Conservation (phyloP, 2,329 filamentous ascomycete genomes). For the Colletotrichum melonis region DNA sequence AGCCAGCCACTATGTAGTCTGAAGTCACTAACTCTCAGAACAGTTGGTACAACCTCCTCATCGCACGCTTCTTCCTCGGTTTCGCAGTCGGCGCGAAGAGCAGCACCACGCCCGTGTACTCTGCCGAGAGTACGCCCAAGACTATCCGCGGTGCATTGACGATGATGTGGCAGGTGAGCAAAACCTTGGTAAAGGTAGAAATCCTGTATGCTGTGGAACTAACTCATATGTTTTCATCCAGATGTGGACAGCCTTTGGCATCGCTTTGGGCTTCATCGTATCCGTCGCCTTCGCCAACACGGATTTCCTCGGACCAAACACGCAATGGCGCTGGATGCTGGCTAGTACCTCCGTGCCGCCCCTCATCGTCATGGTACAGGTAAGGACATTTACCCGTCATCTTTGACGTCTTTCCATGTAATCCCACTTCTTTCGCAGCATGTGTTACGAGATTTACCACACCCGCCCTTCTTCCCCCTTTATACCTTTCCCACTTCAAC, state of each 20-base stretch:
- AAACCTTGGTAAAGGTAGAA: too few relatives aligned
- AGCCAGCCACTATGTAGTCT: too few relatives aligned
- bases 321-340: conserved; percentile 52
- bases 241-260: conserved; percentile 49
- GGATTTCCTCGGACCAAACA: conserved; percentile 47
- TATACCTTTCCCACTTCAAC: too few relatives aligned
- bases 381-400: not conserved
- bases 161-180: conserved; percentile 49
- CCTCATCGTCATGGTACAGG: conserved; percentile 58
- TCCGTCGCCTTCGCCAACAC: conserved; percentile 45
- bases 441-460: too few relatives aligned
- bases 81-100: conserved; percentile 52
- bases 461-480: not conserved
- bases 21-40: too few relatives aligned
- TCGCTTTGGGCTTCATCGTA: conserved; percentile 51
- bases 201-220: not conserved
- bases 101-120: conserved; percentile 49
- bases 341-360: conserved; percentile 66
- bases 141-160: conserved; percentile 52
- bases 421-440: not conserved
- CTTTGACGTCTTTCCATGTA: not conserved
- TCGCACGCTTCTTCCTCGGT: conserved; percentile 48
- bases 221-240: not conserved
- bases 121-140: conserved; percentile 50
- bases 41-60: conserved; percentile 48